Evolutionary conservation across 768 basidiomycete species (phyloP), one percentile per base, ranked within the genome.

Genomic region (Suillus alpinus): DNA sequence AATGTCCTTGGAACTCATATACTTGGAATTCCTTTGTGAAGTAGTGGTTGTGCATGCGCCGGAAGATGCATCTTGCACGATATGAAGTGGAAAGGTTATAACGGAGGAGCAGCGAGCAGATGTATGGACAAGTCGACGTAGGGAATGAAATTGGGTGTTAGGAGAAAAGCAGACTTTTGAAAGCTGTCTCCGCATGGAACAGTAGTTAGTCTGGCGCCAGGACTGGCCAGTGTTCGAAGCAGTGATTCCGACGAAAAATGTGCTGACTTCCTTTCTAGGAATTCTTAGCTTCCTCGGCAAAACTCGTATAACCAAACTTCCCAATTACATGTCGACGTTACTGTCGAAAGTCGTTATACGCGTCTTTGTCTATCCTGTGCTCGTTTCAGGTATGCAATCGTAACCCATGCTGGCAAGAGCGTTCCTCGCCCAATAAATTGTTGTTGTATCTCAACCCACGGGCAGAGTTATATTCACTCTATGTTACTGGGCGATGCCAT

Each of bases 1-100:
- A n/a, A 61, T 31, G 44, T 66, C 62, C 31, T 20, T 32, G 10
- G 39, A 26, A 29, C 23, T 32, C 32, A 60, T 31, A 43, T 65
- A 59, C n/a, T 31, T 18, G 13, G 43, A 23, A n/a, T 16, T 37
- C 18, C 23, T 34, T n/a, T 57, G 40, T 31, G 34, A 39, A 32
- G 59, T 8, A 26, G 29, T 31, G 7, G n/a, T 59, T 16, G 57
- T 58, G 50, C 29, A 56, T 56, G 51, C 6, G 23, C 34, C 18
- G 51, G 57, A 50, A 32, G 29, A 58, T 32, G 49, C 50, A 55
- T 58, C 57, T 14, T 55, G 31, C 13, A 36, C 50, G 6, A 20
- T 23, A 20, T 55, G 31, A 50, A 56, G 29, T 6, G 44, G 50
- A 58, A 58, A 34, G 57, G 51, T 20, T 50, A 8, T 32, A 9